These are phyloP conservation scores for Pichia pseudocactophila DNA, from an alignment of 805 yeast species.

Conservation along the genomic window DNA sequence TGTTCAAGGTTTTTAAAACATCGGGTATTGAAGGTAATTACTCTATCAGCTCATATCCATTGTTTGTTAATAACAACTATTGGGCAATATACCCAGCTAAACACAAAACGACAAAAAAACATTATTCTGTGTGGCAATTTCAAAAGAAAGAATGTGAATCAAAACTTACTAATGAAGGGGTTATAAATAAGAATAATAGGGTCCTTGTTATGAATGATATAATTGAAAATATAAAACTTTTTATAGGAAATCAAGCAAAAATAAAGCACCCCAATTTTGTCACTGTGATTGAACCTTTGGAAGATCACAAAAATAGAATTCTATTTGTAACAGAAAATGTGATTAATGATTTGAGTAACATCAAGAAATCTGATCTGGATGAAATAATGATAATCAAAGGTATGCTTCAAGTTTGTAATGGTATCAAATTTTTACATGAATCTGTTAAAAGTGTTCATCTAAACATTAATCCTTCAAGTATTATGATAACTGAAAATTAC, in stretches of 20 bases:
- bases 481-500: conserved; percentile 71
- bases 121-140: conserved; percentile 78
- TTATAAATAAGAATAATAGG: conserved; percentile 40
- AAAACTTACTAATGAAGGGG: conserved; percentile 40
- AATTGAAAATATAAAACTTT: conserved; percentile 55
- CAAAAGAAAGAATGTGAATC: conserved; percentile 71
- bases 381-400: conserved; percentile 72
- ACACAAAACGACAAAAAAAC: conserved; percentile 47
- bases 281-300: conserved; percentile 79
- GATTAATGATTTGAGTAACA: conserved; percentile 24
- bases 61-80: conserved; percentile 59
- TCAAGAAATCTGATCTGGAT: conserved; percentile 45
- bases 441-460: conserved; percentile 68
- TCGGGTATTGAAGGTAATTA: conserved; percentile 61
- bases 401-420: conserved; percentile 65
- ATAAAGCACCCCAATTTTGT: conserved; percentile 85
- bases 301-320: conserved; percentile 71
- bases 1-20: conserved; percentile 47
- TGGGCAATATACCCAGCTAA: conserved; percentile 88
- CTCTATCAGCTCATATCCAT: conserved; percentile 58
- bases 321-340: conserved; percentile 82
- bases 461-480: conserved; percentile 68
- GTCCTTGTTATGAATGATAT: conserved; percentile 48
- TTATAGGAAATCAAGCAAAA: conserved; percentile 65
- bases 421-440: conserved; percentile 73